Evolutionary conservation across 352 stramenopile species (phyloP).

Genomic region (Phytophthora uliginosa): DNA sequence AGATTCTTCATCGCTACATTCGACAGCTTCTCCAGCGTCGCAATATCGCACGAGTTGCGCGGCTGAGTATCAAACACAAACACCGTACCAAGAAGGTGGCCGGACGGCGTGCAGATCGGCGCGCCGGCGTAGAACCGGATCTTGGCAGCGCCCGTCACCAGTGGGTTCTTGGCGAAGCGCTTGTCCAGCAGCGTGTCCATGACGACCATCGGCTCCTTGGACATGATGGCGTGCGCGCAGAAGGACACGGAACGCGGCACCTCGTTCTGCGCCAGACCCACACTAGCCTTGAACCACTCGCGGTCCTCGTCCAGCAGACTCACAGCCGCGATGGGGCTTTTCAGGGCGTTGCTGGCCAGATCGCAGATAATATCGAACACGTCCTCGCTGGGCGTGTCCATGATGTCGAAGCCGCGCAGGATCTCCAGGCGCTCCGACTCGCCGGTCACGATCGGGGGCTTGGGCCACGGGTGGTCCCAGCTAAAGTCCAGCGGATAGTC

Average conservation of each 20-base stretch:
- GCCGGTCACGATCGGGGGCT: conserved; percentile 76
- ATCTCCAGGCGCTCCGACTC: conserved; percentile 82
- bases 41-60: conserved; percentile 87
- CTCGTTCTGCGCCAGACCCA: conserved; percentile 87
- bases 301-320: conserved; percentile 89
- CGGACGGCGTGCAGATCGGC: conserved; percentile 83
- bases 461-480: conserved; percentile 91
- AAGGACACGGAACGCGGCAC: conserved; percentile 90
- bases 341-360: conserved; percentile 86
- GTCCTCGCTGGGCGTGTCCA: conserved; percentile 88
- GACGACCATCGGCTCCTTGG: conserved; percentile 91
- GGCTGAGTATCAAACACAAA: conserved; percentile 92
- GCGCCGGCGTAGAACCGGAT: conserved; percentile 90
- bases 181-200: conserved; percentile 90
- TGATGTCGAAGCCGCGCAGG: conserved; percentile 88
- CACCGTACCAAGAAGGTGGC: conserved; percentile 87
- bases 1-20: conserved; percentile 93
- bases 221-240: conserved; percentile 90
- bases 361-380: conserved; percentile 93
- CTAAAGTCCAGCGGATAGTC: conserved; percentile 91
- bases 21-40: conserved; percentile 88
- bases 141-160: conserved; percentile 85
- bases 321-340: conserved; percentile 88
- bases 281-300: conserved; percentile 91
- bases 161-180: conserved; percentile 88